These are phyloP conservation scores for Dryadomyces sulphureus DNA, from an alignment of 2,329 filamentous ascomycete genomes.

Conservation along the genomic window DNA sequence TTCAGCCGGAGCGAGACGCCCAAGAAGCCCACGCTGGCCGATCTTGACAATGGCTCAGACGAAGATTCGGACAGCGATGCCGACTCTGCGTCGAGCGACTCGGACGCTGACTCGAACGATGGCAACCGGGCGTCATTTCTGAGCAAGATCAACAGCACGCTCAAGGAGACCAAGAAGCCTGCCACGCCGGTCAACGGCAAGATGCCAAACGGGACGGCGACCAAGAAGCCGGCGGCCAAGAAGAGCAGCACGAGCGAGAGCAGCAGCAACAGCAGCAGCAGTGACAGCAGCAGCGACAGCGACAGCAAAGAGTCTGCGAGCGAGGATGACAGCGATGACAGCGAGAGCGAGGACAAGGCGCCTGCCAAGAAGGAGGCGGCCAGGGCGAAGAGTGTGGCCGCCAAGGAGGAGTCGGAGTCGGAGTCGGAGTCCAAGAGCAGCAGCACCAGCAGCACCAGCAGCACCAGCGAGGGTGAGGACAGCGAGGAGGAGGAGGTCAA, in stretches of 20 bases:
- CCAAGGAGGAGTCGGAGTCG: not conserved
- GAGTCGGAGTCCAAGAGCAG: not conserved
- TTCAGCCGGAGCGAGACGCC: not conserved
- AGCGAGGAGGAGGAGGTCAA: slow-evolving; percentile 1
- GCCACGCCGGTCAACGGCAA: slow-evolving; percentile 8
- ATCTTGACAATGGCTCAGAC: slow-evolving; percentile 3
- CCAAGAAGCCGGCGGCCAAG: not conserved
- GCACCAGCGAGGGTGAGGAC: not conserved
- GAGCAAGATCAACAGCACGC: slow-evolving; percentile 9
- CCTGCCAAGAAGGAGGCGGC: slow-evolving; percentile 1
- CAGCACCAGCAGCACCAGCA: not conserved
- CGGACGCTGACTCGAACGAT: slow-evolving; percentile 5
- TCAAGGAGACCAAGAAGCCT: not conserved
- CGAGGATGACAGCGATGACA: not conserved
- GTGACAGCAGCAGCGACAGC: slow-evolving; percentile 14
- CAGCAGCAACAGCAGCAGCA: slow-evolving; percentile 6
- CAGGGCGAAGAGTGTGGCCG: not conserved
- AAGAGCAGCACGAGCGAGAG: not conserved
- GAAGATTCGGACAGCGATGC: slow-evolving; percentile 8
- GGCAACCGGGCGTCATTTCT: slow-evolving; percentile 6
- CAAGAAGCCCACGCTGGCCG: slow-evolving; percentile 7
- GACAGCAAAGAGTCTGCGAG: too few species aligned
- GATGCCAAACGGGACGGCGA: not conserved
- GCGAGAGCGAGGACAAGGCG: slow-evolving; percentile 10
- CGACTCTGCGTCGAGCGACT: slow-evolving; percentile 15